phyloP scores from a whole-genome alignment of 164 flowering plant genomes.

The Akebia trifoliata region DNA sequence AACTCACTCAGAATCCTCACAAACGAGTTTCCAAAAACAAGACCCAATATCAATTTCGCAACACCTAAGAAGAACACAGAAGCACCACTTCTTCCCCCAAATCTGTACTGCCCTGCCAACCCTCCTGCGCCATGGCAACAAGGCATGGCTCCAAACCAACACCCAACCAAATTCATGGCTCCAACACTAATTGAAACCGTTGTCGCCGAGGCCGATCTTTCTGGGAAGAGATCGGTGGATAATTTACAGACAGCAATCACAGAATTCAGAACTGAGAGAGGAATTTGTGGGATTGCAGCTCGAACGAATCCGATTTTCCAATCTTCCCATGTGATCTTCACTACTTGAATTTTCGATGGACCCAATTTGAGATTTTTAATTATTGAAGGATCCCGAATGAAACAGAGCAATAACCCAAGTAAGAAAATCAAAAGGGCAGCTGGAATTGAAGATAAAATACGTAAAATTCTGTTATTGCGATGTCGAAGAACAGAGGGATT shows the following conservation, averaged over 20 bases:
- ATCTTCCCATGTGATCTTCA: constrained; percentile 64
- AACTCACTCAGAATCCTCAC: constrained; percentile 55
- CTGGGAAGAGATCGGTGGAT: constrained; percentile 70
- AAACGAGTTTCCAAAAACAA: constrained; percentile 73
- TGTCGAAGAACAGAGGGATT: constrained; percentile 1
- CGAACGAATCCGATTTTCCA: constrained; percentile 72
- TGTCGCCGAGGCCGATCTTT: constrained; percentile 53
- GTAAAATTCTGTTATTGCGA: constrained; percentile 18
- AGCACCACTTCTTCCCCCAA: constrained; percentile 70
- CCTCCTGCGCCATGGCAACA: constrained; percentile 90
- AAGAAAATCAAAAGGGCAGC: constrained; percentile 64
- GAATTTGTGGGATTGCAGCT: constrained; percentile 85
- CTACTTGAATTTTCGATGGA: constrained; percentile 46
- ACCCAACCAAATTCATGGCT: constrained; percentile 69
- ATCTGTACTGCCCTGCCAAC: constrained; percentile 77
- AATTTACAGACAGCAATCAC: constrained; percentile 86
- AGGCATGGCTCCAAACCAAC: constrained; percentile 94
- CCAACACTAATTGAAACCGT: constrained; percentile 75
- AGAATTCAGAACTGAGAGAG: constrained; percentile 65
- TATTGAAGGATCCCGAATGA: constrained; percentile 64
- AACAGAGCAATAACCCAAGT: constrained; percentile 55
- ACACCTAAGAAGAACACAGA: constrained; percentile 61
- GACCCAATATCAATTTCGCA: constrained; percentile 59
- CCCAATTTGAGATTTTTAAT: constrained; percentile 51
- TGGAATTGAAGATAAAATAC: constrained; percentile 47